A percentile compares a stretch with the other conserved stretches of the same genome.
These are phyloP conservation scores for Dryas octopetala DNA, from an alignment of 306 rosid genomes.

Conservation along the genomic window DNA sequence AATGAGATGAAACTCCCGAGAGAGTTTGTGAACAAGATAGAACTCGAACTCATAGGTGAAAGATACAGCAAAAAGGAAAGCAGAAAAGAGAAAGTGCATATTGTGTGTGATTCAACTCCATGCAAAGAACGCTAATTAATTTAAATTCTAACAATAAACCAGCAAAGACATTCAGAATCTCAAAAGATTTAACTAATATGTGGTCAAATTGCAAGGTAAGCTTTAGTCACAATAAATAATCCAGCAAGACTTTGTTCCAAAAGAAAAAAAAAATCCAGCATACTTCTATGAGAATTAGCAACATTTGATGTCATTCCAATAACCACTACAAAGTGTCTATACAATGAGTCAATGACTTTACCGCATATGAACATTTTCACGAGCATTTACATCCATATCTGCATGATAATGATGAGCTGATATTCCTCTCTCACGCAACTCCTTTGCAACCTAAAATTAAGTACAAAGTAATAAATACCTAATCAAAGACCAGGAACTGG, in stretches of 20 bases:
- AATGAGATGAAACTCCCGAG: no score
- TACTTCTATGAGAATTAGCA: neutral
- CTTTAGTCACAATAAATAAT: neutral
- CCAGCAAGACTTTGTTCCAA: neutral
- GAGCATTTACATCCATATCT: slow-evolving; percentile 79
- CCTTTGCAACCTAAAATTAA: slow-evolving; percentile 76
- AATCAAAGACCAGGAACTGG: neutral
- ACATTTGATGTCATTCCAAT: neutral
- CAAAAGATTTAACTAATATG: neutral
- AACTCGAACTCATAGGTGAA: no score
- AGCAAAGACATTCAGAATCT: neutral
- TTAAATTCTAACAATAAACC: no score
- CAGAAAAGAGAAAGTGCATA: no score
- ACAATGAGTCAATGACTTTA: slow-evolving; percentile 39
- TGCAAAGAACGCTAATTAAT: no score
- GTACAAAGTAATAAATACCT: slow-evolving; percentile 19
- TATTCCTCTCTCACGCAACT: slow-evolving; percentile 78
- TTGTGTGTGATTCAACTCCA: no score
- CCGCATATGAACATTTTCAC: slow-evolving; percentile 86
- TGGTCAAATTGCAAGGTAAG: neutral
- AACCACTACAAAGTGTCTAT: neutral
- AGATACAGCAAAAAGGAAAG: no score
- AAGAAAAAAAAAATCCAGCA: neutral
- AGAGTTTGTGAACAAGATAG: no score
- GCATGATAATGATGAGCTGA: slow-evolving; percentile 89